A percentile compares a stretch with the other conserved stretches of the same genome.
These are phyloP conservation scores for Beauveria sp. DNA, from an alignment of 2,329 filamentous ascomycete species.

Conservation along the genomic window DNA sequence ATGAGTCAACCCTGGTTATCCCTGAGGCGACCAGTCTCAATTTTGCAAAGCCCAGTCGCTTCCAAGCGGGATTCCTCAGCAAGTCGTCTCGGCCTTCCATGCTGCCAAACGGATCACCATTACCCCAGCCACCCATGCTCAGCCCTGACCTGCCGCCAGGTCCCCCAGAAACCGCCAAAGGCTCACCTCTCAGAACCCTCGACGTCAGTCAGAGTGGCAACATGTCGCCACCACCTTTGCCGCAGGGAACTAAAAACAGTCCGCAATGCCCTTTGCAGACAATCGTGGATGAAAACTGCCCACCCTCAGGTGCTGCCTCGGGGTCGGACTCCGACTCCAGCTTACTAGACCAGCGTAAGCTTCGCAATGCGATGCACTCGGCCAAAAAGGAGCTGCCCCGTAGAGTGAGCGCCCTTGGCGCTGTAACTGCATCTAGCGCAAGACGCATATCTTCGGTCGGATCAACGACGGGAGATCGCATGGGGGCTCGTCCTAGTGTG, in stretches of 20 bases:
- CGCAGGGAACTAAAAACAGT: constrained; percentile 22
- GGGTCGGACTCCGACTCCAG: constrained; percentile 42
- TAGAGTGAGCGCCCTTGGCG: constrained; percentile 31
- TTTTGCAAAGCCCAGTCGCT: constrained; percentile 59
- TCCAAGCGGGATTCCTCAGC: constrained; percentile 82
- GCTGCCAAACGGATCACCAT: constrained; percentile 51
- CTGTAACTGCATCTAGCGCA: constrained; percentile 27
- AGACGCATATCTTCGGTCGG: constrained; percentile 41
- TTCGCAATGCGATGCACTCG: constrained; percentile 46
- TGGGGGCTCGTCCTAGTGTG: constrained; percentile 27
- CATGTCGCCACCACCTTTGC: constrained; percentile 36
- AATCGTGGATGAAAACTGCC: constrained; percentile 45
- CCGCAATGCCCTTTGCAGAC: constrained; percentile 29
- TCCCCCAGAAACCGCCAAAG: constrained; percentile 22
- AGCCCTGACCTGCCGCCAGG: constrained; percentile 48
- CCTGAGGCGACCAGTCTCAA: constrained; percentile 29
- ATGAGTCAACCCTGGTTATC: constrained; percentile 52
- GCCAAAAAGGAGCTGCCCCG: constrained; percentile 40
- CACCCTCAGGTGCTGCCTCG: constrained; percentile 31
- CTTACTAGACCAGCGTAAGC: constrained; percentile 44
- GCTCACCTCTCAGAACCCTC: constrained; percentile 42
- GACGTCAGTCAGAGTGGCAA: constrained; percentile 44
- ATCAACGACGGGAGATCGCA: constrained; percentile 19
- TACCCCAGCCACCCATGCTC: constrained; percentile 46
- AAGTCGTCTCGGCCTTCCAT: constrained; percentile 36